Evolutionary conservation across 83 land plant species (phyloP).

Genomic region (Thuja plicata): DNA sequence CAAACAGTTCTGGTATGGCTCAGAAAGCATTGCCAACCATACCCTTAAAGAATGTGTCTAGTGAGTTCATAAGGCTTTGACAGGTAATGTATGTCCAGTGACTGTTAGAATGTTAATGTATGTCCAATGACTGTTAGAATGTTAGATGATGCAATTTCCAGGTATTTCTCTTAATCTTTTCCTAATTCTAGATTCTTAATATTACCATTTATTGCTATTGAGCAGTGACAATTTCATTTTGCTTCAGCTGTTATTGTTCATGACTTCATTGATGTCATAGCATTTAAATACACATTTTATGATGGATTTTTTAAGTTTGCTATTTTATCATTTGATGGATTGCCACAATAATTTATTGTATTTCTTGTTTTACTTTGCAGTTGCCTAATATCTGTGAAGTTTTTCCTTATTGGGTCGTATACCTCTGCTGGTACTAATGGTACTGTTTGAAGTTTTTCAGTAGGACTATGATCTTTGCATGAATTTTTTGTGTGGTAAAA

Average conservation of each 20-base stretch:
- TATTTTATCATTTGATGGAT: too few relatives aligned
- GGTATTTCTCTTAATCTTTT: not conserved
- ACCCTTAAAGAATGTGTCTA: slow-evolving; percentile 79
- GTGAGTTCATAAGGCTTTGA: slow-evolving; percentile 51
- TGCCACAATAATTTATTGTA: too few relatives aligned
- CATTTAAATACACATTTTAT: not conserved
- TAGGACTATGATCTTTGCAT: too few relatives aligned
- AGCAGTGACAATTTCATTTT: not conserved
- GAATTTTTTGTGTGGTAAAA: too few relatives aligned
- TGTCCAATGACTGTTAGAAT: too few relatives aligned
- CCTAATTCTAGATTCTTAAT: not conserved
- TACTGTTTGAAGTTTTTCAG: too few relatives aligned
- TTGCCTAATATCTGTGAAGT: too few relatives aligned
- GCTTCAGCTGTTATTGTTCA: not conserved
- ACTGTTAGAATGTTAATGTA: too few relatives aligned
- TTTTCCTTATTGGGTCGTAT: too few relatives aligned
- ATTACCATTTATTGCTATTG: not conserved
- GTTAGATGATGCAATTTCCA: not conserved
- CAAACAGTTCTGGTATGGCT: slow-evolving; percentile 51
- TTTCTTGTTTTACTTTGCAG: too few relatives aligned
- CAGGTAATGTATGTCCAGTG: slow-evolving; percentile 17
- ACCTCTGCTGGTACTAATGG: too few relatives aligned
- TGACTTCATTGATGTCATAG: not conserved
- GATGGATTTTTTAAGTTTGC: too few relatives aligned
- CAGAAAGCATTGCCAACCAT: slow-evolving; percentile 79